Evolutionary conservation across 2,329 filamentous ascomycete species (phyloP), one percentile per base, ranked within the genome.

Genomic region (Fonsecaea monophora): DNA sequence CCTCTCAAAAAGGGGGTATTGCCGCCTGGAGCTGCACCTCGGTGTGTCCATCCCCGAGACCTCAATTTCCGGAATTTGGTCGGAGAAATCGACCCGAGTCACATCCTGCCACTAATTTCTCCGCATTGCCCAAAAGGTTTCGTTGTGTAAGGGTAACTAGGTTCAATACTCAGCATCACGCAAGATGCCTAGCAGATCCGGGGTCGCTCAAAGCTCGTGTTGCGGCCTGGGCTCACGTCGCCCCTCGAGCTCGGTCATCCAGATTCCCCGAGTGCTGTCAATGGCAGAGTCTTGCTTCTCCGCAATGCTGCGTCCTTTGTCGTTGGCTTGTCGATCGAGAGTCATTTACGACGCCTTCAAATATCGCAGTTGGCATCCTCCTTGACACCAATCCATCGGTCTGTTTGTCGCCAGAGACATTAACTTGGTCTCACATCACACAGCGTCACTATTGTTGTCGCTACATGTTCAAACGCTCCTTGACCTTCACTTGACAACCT

Each of bases 81-180:
- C 15, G 35, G 48, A 54, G 7, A 9, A 25, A 13, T 50, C 1
- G 53, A 3, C 32, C 45, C 59, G 59, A 61, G 34, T n/a, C 53
- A 45, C 59, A 5, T 6, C 18, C 15, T 9, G 18, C 9, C 18
- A 25, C 45, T 30, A 50, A 12, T 50, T 50, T 50, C 45, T 50
- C 45, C 45, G 45, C 45, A 50, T 12, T 12, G 21, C 10, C 45
- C 4, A 48, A 25, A 40, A 40, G 30, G 40, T 15, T 45, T 45
- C n/a, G 15, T 45, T 60, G 42, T 6, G 30, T 60, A 38, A 53
- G 42, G 13, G n/a, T 32, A 7, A 21, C 21, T 3, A 37, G n/a
- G 32, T n/a, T 32, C 48, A 57, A 48, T 45, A 53, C 56, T 60
- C 50, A 64, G 61, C 63, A 56, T 62, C 42, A 65, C 57, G 45